Conservation (phyloP, 768 basidiomycete species). For the Filobasidium floriforme region DNA sequence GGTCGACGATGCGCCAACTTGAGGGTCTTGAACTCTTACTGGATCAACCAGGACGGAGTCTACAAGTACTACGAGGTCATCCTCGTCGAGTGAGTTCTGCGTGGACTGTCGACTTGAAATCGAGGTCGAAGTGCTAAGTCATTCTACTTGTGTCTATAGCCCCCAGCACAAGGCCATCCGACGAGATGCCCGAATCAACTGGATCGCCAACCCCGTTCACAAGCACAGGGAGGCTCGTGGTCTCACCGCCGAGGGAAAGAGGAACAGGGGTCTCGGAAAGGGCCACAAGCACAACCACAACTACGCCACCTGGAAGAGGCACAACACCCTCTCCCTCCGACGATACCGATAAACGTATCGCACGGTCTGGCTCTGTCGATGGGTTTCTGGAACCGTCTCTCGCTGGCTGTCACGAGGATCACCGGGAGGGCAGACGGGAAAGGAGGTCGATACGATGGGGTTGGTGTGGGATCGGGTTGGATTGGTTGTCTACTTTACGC, state of each 20-base stretch:
- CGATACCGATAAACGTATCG: conserved; percentile 45
- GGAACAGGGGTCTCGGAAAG: conserved; percentile 97
- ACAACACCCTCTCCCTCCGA: conserved; percentile 68
- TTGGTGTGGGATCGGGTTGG: not conserved
- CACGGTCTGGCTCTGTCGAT: not conserved
- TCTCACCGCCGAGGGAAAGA: conserved; percentile 91
- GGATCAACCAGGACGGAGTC: conserved; percentile 98
- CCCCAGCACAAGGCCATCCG: conserved; percentile 59
- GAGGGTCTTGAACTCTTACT: conserved; percentile 81
- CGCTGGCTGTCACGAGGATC: not conserved
- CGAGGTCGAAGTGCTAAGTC: not conserved
- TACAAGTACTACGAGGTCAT: conserved; percentile 99
- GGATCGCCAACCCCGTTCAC: conserved; percentile 97
- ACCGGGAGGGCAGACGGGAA: not conserved
- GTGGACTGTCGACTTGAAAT: not conserved
- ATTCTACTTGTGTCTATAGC: conserved; percentile 20
- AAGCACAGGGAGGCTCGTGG: conserved; percentile 97
- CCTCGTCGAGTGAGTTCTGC: conserved; percentile 74
- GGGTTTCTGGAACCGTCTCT: not conserved
- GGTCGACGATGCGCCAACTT: conserved; percentile 92
- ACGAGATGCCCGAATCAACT: conserved; percentile 95
- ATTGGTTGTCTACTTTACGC: not conserved
- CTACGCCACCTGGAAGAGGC: conserved; percentile 87
- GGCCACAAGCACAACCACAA: conserved; percentile 90
- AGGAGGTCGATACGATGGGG: not conserved